These are phyloP conservation scores for Rhodosporidiobolus sp. DNA, from an alignment of 768 basidiomycete genomes.

Conservation along the genomic window DNA sequence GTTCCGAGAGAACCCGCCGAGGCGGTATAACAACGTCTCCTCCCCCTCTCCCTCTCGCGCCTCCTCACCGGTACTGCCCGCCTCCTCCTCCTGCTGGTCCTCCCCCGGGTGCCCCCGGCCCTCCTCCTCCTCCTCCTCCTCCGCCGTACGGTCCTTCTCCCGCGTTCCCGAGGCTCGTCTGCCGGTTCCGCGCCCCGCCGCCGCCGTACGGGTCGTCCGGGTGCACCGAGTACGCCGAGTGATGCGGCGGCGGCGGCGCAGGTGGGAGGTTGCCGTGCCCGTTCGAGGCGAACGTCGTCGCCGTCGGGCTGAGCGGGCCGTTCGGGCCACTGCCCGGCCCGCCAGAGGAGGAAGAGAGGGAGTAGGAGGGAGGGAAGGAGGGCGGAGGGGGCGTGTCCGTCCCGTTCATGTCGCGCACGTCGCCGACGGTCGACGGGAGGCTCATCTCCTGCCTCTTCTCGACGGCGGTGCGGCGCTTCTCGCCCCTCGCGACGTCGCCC, in stretches of 20 bases:
- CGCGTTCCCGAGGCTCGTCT: no score
- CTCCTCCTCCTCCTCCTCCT: not conserved
- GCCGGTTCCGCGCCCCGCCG: no score
- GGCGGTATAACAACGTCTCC: no score
- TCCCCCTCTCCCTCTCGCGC: no score
- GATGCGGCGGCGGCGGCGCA: not conserved
- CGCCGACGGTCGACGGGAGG: slow-evolving; percentile 38
- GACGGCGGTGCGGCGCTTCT: slow-evolving; percentile 49
- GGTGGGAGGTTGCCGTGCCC: not conserved
- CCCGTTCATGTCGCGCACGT: slow-evolving; percentile 28
- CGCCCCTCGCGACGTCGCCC: slow-evolving; percentile 84
- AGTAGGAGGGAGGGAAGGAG: not conserved
- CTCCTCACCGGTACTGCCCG: no score
- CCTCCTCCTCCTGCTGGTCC: not conserved
- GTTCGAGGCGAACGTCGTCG: not conserved
- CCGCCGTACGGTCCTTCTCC: not conserved
- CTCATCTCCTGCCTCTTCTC: slow-evolving; percentile 41
- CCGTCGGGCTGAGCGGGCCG: not conserved
- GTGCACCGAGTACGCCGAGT: slow-evolving; percentile 1
- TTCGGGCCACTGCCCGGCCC: not conserved
- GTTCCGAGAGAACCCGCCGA: no score
- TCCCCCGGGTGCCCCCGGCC: no score
- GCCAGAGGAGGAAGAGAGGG: no score
- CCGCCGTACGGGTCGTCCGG: not conserved
- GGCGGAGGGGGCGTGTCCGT: not conserved